These are phyloP conservation scores for Mucor racemosus DNA, from an alignment of 371 early-diverging fungal species.

Conservation along the genomic window DNA sequence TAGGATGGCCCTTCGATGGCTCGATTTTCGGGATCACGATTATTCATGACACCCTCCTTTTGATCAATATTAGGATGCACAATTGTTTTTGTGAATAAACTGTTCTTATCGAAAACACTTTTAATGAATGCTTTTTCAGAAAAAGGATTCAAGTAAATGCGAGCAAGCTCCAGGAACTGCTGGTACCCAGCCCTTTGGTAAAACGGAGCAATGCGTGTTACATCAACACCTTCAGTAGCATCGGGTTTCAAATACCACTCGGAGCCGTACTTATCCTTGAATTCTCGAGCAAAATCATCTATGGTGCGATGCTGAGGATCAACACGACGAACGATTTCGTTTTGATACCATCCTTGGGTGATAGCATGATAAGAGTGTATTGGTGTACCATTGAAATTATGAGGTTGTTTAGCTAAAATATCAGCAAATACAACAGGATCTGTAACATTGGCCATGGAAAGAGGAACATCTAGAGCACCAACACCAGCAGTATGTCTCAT, in stretches of 20 bases:
- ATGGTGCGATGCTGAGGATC: constrained; percentile 59
- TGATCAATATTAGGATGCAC: constrained; percentile 9
- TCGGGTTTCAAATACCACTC: constrained; percentile 62
- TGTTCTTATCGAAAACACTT: constrained; percentile 14
- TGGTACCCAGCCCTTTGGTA: neutral
- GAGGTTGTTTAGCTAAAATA: constrained; percentile 63
- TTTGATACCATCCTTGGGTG: constrained; percentile 75
- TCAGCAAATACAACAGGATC: constrained; percentile 42
- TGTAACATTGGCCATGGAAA: constrained; percentile 36
- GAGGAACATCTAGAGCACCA: constrained; percentile 51
- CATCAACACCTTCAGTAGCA: constrained; percentile 43
- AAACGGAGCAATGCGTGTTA: constrained; percentile 10
- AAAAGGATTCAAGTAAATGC: neutral
- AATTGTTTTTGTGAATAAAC: neutral
- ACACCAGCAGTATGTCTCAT: constrained; percentile 74
- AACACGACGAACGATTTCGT: constrained; percentile 69
- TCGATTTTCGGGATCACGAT: constrained; percentile 16
- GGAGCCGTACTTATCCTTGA: constrained; percentile 41
- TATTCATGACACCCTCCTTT: neutral
- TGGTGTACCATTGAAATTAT: constrained; percentile 61
- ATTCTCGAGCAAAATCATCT: constrained; percentile 60
- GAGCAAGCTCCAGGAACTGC: neutral
- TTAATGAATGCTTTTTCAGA: neutral
- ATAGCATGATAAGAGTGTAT: constrained; percentile 68
- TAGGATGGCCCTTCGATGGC: constrained; percentile 38